Base-by-base conservation (phyloP, 257 asterid genomes). In the Dorcoceras hygrometricum region DNA sequence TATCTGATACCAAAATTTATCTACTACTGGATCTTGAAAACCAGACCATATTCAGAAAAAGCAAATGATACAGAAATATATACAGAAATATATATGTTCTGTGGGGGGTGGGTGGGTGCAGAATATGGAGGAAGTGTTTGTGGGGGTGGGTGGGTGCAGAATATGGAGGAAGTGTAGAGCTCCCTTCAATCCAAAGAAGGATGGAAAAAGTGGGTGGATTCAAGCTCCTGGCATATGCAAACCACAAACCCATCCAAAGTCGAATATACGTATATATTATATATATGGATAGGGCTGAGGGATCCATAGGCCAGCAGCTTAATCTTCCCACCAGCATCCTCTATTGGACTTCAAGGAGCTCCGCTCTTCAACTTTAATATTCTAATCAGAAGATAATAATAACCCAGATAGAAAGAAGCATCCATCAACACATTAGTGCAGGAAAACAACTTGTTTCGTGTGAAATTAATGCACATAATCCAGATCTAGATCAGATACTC, bases 171-270 rank as follows among this genome's bases (percentile, higher is more conserved):
- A 39, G 77, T 51, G 78, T 67, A 82, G 87, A 82, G 87, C 87
- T 82, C 87, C 87, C 87, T 82, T 82, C 87, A 82, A 82, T 82
- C 87, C 87, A 82, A 82, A 82, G 27, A 76, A 69, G 68, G 78
- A 78, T 82, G 66, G 56, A 57, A 63, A 66, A 27, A n/a, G n/a
- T 65, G 71, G 24, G 79, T 14, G 58, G 57, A 80, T 74, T 80
- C 67, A 58, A 78, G 85, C 88, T 82, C 83, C 81, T 77, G 69
- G 73, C 76, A 75, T 78, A 82, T 82, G 88, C 85, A 82, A 77
- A 70, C 88, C 88, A 77, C 83, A 82, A 76, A 19, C 78, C 80
- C 68, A 80, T 79, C 82, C 82, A 75, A 43, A 14, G 20, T 23
- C 20, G 0, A 2, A 16, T 31, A 1, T 0, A n/a, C 14, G 48